Evolutionary conservation across 31 red algal genomes (phyloP).

Genomic region (Pterothamnion heteromorphum): DNA sequence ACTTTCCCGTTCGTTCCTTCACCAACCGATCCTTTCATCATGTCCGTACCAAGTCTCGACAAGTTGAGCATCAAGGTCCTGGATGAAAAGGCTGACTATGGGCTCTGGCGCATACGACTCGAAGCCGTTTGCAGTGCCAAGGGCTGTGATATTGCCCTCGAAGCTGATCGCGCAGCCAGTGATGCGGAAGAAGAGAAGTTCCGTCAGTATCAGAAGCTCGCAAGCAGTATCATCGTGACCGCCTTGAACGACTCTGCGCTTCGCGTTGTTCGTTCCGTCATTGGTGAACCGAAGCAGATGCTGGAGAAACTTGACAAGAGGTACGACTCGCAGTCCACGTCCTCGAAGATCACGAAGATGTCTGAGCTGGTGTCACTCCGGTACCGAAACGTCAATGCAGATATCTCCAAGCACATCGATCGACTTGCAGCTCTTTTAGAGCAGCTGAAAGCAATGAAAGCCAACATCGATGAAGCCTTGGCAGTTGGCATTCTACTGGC

Average conservation of each 20-base stretch:
- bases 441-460: constrained; percentile 11
- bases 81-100: too few species aligned
- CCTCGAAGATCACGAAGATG: constrained; percentile 49
- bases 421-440: constrained; percentile 39
- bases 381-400: neutral
- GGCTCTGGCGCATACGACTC: constrained; percentile 32
- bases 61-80: too few species aligned
- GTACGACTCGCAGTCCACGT: constrained; percentile 32
- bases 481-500: constrained; percentile 28
- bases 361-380: constrained; percentile 42
- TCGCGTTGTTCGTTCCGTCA: constrained; percentile 15
- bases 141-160: neutral
- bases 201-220: neutral
- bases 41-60: too few species aligned
- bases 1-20: too few species aligned
- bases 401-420: constrained; percentile 43
- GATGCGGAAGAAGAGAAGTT: neutral
- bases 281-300: constrained; percentile 27
- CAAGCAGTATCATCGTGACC: constrained; percentile 29
- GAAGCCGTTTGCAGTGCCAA: constrained; percentile 34
- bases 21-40: too few species aligned
- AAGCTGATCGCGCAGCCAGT: neutral
- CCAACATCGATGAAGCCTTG: constrained; percentile 15
- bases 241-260: constrained; percentile 1
- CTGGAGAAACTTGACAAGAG: constrained; percentile 10